Conservation (phyloP, 371 early-diverging fungal genomes). For the Vairimorpha necatrix region DNA sequence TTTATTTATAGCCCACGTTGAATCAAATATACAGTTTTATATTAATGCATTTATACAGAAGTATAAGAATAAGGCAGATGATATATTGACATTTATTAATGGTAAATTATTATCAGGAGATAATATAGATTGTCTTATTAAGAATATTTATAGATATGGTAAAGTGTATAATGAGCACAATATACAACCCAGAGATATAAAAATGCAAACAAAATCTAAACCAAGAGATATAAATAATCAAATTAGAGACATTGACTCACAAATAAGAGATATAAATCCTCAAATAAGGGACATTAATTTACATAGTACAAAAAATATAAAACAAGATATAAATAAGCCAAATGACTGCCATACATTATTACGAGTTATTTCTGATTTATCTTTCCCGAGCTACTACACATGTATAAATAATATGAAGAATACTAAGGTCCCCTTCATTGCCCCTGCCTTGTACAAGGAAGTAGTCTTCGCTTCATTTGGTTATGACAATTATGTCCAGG, state of each 20-base stretch:
- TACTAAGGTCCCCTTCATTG: conserved; percentile 12
- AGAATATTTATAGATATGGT: neutral
- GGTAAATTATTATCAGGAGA: neutral
- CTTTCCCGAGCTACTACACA: conserved; percentile 23
- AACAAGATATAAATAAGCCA: neutral
- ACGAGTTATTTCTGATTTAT: neutral
- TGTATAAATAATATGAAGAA: conserved; percentile 27
- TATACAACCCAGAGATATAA: too few species aligned
- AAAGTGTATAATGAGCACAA: neutral
- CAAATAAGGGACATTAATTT: neutral
- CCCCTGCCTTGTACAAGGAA: conserved; percentile 17
- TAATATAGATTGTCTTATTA: neutral
- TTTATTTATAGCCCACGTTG: conserved; percentile 13
- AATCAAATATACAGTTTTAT: conserved; percentile 16
- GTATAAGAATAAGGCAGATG: conserved; percentile 7
- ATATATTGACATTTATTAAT: conserved; percentile 9
- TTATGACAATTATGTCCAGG: conserved; percentile 43
- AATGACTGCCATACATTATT: neutral
- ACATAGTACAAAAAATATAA: neutral
- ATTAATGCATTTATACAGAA: conserved; percentile 12
- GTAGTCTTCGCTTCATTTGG: conserved; percentile 9
- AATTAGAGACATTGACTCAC: neutral
- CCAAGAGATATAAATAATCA: neutral
- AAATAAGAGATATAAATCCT: neutral
- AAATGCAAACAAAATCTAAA: too few species aligned